Conservation (phyloP, 2,329 filamentous ascomycete species). For the Fusarium buharicum region DNA sequence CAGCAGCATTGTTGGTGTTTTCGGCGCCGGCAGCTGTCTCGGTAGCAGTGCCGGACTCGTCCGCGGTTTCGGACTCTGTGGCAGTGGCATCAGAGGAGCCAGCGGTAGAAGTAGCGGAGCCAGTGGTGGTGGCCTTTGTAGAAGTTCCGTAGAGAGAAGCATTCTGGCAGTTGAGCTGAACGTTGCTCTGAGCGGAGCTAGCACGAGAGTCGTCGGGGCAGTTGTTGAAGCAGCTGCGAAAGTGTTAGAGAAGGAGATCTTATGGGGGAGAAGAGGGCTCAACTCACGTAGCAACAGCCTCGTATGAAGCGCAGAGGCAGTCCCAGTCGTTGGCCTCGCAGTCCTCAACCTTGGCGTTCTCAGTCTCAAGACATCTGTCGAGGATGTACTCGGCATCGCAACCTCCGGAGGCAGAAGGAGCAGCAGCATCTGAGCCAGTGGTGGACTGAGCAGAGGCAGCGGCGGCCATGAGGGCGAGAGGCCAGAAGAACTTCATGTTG, state of each 20-base stretch:
- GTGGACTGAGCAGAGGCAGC: constrained; percentile 50
- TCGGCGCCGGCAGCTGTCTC: constrained; percentile 36
- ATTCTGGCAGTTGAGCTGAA: constrained; percentile 58
- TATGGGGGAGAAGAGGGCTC: not conserved
- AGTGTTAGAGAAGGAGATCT: constrained; percentile 12
- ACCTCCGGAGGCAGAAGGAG: constrained; percentile 45
- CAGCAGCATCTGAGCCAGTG: constrained; percentile 42
- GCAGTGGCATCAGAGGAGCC: constrained; percentile 30
- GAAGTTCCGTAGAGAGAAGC: constrained; percentile 57
- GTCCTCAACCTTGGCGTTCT: constrained; percentile 52
- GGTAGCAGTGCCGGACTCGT: constrained; percentile 31
- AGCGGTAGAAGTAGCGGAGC: constrained; percentile 32
- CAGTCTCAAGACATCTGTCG: constrained; percentile 55
- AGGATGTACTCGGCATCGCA: constrained; percentile 62
- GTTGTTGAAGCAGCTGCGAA: constrained; percentile 64
- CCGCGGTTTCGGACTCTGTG: constrained; percentile 34
- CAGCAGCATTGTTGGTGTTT: constrained; percentile 44
- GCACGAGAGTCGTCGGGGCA: constrained; percentile 61
- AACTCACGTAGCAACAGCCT: constrained; percentile 60
- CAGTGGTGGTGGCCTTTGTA: constrained; percentile 42
- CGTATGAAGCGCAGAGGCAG: constrained; percentile 59
- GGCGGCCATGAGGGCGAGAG: constrained; percentile 54
- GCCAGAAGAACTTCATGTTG: constrained; percentile 60
- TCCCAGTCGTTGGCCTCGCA: constrained; percentile 57
- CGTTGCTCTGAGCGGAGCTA: constrained; percentile 50